Conservation (phyloP, 83 land plant species). For the Diphasiastrum complanatum region DNA sequence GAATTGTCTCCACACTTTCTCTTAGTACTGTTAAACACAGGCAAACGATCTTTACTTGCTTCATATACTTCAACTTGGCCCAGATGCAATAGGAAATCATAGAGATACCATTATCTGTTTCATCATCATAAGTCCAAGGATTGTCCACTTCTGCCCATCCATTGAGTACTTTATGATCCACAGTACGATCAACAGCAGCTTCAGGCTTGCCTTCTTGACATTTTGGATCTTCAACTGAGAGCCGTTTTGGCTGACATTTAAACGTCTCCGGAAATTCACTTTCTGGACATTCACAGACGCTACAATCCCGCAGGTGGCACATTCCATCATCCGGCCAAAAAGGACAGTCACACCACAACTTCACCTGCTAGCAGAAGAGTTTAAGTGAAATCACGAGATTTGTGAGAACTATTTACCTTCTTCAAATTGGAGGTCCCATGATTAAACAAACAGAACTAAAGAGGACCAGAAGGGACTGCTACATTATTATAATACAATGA, state of each 20-base stretch:
- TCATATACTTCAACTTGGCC: too few species aligned
- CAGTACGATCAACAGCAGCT: conserved; percentile 82
- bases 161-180: conserved; percentile 63
- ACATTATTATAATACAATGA: too few species aligned
- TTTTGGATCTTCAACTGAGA: conserved; percentile 42
- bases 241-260: conserved; percentile 35
- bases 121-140: conserved; percentile 97
- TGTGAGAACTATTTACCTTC: too few species aligned
- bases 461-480: too few species aligned
- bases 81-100: neutral
- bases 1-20: too few species aligned
- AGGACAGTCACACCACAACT: conserved; percentile 96
- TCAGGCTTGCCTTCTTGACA: conserved; percentile 95
- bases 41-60: too few species aligned
- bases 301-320: conserved; percentile 94
- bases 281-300: conserved; percentile 97
- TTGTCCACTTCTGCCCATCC: conserved; percentile 90
- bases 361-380: too few species aligned
- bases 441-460: too few species aligned
- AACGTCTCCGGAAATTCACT: conserved; percentile 77
- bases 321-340: conserved; percentile 99
- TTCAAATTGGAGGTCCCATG: too few species aligned
- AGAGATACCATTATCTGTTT: conserved; percentile 84
- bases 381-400: too few species aligned
- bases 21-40: too few species aligned